Evolutionary conservation across 257 asterid species (phyloP).

Genomic region (Cordia subcordata): DNA sequence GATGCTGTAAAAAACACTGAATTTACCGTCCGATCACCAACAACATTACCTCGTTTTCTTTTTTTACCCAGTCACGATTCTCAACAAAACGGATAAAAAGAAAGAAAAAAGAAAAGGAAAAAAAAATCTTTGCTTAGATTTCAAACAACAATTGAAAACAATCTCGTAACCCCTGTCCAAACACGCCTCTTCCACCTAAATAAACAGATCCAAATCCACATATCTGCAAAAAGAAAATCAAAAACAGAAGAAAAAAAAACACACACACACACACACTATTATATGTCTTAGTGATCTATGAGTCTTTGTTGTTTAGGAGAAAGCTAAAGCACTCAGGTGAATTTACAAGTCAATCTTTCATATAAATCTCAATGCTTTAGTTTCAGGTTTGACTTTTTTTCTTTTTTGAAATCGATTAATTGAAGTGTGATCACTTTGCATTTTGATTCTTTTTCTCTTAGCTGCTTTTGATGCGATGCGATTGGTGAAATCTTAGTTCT

Average conservation of each 20-base stretch:
- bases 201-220: background rate
- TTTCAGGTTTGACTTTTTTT: background rate
- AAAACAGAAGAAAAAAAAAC: no score
- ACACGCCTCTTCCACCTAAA: background rate
- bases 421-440: background rate
- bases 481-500: no score
- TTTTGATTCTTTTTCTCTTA: background rate
- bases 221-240: no score
- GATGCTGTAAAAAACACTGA: no score
- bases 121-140: no score
- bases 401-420: background rate
- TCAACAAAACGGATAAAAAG: no score
- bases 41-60: no score
- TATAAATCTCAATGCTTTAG: background rate
- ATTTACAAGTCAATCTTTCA: background rate
- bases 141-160: background rate
- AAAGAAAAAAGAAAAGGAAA: no score
- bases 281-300: background rate
- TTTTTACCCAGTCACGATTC: no score
- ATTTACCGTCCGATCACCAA: no score
- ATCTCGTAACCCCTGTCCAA: background rate
- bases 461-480: conserved; percentile 5
- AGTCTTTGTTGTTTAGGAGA: background rate
- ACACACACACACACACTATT: no score
- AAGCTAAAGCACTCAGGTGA: background rate